Evolutionary conservation across 1,284 basidiomycete genomes (phyloP).

Genomic region (Fomitopsis schrenkii): DNA sequence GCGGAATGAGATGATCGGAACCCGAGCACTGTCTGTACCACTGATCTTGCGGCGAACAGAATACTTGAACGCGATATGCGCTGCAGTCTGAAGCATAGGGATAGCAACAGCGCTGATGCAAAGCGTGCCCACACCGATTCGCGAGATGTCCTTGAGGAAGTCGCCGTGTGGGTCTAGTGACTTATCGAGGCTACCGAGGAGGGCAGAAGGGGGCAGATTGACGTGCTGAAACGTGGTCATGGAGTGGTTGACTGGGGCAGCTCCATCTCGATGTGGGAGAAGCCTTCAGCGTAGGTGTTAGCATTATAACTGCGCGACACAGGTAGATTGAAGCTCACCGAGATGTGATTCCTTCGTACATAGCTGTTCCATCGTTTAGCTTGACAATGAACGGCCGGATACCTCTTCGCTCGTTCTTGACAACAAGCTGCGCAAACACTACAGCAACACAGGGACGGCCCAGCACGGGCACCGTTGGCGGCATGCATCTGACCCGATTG

Average conservation of each 20-base stretch:
- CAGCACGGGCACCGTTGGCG: conserved; percentile 29
- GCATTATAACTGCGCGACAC: neutral
- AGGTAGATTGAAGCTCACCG: conserved; percentile 1
- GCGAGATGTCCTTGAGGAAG: conserved; percentile 30
- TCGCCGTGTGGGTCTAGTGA: conserved; percentile 17
- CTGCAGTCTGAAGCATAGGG: conserved; percentile 21
- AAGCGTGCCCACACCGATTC: conserved; percentile 34
- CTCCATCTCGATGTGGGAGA: conserved; percentile 30
- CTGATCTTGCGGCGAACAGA: conserved; percentile 30
- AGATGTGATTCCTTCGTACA: conserved; percentile 12
- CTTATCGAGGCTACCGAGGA: conserved; percentile 28
- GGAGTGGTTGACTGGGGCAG: conserved; percentile 31
- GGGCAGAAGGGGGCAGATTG: conserved; percentile 26
- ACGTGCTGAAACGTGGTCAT: conserved; percentile 37
- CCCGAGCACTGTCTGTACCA: conserved; percentile 5
- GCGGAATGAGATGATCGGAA: conserved; percentile 33
- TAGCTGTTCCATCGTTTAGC: conserved; percentile 17
- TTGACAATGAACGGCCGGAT: conserved; percentile 25
- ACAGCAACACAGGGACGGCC: conserved; percentile 25
- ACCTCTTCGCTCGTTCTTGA: conserved; percentile 22
- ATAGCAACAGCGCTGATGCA: conserved; percentile 24
- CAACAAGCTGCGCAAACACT: conserved; percentile 26
- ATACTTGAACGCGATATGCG: conserved; percentile 30
- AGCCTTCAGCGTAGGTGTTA: conserved; percentile 16
- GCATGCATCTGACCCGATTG: conserved; percentile 30